Conservation (phyloP, 1,139 yeast genomes). For the Sugiyamaella xylanicola region DNA sequence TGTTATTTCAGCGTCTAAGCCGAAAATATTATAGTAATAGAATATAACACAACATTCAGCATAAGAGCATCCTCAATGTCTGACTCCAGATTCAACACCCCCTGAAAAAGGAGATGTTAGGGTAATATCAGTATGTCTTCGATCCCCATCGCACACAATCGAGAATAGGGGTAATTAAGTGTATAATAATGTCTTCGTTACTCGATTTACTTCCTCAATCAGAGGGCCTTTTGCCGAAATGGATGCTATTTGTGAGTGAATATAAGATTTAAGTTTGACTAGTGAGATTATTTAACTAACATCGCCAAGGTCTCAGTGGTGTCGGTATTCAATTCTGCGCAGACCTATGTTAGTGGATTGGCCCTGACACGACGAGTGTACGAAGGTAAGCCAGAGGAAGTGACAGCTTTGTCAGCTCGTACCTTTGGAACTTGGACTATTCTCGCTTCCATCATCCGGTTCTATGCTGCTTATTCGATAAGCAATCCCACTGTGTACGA, state of each 20-base stretch:
- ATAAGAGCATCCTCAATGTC: not conserved
- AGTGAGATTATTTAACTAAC: not conserved
- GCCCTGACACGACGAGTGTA: constrained; percentile 79
- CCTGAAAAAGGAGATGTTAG: constrained; percentile 7
- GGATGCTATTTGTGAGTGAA: constrained; percentile 58
- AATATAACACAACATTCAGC: not conserved
- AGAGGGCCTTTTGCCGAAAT: constrained; percentile 62
- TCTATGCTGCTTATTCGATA: constrained; percentile 82
- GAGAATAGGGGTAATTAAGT: too few relatives aligned
- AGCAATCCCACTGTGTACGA: constrained; percentile 70
- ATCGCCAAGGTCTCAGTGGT: constrained; percentile 66
- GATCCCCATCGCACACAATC: too few relatives aligned
- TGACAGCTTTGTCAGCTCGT: constrained; percentile 82
- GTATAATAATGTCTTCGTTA: constrained; percentile 20
- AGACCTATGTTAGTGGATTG: constrained; percentile 78
- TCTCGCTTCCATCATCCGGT: constrained; percentile 78
- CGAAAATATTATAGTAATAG: not conserved
- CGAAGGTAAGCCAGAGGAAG: constrained; percentile 60
- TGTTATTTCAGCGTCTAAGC: constrained; percentile 15
- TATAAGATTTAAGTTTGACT: not conserved
- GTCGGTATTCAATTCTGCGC: constrained; percentile 85
- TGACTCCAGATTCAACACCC: too few relatives aligned
- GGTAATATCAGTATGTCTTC: not conserved
- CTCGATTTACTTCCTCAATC: constrained; percentile 44
- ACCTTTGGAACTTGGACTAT: constrained; percentile 99